phyloP scores from a whole-genome alignment of 2,329 filamentous ascomycete species.

The Ascochyta fabae region DNA sequence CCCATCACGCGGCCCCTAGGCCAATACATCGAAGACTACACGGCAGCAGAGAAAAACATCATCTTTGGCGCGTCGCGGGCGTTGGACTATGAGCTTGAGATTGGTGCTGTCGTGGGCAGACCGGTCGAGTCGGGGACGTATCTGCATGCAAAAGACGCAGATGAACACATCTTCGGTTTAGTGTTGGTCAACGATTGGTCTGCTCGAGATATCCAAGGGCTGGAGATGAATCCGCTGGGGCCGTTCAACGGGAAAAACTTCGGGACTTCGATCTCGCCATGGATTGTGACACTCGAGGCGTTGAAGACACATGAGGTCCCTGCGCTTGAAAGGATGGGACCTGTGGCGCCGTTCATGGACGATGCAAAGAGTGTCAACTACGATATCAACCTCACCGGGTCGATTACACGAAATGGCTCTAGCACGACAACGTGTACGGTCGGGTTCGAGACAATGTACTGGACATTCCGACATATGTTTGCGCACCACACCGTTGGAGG shows the following conservation, averaged over 20 bases:
- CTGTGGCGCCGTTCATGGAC: slow-evolving; percentile 35
- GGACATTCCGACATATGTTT: slow-evolving; percentile 56
- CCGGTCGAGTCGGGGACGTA: slow-evolving; percentile 49
- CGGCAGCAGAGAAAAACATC: slow-evolving; percentile 56
- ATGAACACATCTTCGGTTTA: slow-evolving; percentile 67
- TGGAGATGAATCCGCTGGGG: slow-evolving; percentile 67
- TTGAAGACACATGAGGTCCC: slow-evolving; percentile 49
- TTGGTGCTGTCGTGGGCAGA: slow-evolving; percentile 54
- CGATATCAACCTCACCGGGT: slow-evolving; percentile 30
- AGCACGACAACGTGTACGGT: slow-evolving; percentile 36
- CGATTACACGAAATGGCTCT: slow-evolving; percentile 28
- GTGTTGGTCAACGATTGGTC: slow-evolving; percentile 69
- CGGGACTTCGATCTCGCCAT: slow-evolving; percentile 65
- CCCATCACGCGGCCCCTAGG: slow-evolving; percentile 38
- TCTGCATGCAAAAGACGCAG: slow-evolving; percentile 51
- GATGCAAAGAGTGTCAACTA: slow-evolving; percentile 34
- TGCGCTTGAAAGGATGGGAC: slow-evolving; percentile 28
- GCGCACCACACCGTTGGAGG: slow-evolving; percentile 54
- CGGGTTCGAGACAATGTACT: slow-evolving; percentile 51
- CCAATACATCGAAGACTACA: slow-evolving; percentile 35
- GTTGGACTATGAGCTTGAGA: slow-evolving; percentile 60
- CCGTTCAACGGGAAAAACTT: slow-evolving; percentile 69
- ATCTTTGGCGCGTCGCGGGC: slow-evolving; percentile 52
- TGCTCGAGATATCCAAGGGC: slow-evolving; percentile 66
- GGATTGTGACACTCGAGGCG: slow-evolving; percentile 67